A percentile compares a stretch with the other conserved stretches of the same genome.
These are phyloP conservation scores for Hibiscus mutabilis DNA, from an alignment of 345 rosid species.

Conservation along the genomic window DNA sequence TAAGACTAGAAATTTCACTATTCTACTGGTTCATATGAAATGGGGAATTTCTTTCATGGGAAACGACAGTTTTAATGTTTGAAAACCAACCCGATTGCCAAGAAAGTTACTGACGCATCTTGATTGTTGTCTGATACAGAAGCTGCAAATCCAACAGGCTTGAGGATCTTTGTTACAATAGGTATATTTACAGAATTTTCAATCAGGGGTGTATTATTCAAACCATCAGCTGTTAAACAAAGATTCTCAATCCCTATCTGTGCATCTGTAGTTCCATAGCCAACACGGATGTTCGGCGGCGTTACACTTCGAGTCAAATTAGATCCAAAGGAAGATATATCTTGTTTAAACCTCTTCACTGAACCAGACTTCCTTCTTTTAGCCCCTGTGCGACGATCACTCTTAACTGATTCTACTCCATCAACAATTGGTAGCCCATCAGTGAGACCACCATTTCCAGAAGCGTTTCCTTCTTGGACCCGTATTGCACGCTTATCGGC, in stretches of 20 bases:
- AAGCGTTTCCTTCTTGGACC: slow-evolving; percentile 40
- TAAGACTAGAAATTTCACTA: too few relatives aligned
- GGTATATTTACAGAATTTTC: slow-evolving; percentile 39
- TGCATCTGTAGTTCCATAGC: slow-evolving; percentile 34
- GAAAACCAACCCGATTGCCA: slow-evolving; percentile 64
- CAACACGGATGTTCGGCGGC: slow-evolving; percentile 19
- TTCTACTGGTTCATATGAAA: background rate
- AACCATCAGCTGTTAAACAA: slow-evolving; percentile 26
- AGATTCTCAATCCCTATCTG: slow-evolving; percentile 41
- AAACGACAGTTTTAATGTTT: background rate
- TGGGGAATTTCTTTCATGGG: background rate
- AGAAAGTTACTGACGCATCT: slow-evolving; percentile 70
- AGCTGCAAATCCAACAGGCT: slow-evolving; percentile 64
- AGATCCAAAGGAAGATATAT: slow-evolving; percentile 28
- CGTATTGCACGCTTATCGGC: slow-evolving; percentile 36
- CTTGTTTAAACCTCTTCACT: slow-evolving; percentile 91
- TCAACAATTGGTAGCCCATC: slow-evolving; percentile 43
- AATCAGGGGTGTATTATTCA: slow-evolving; percentile 25
- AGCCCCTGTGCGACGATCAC: slow-evolving; percentile 64
- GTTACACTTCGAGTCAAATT: slow-evolving; percentile 23
- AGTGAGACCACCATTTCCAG: slow-evolving; percentile 36
- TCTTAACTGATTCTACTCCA: slow-evolving; percentile 33
- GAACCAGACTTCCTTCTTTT: slow-evolving; percentile 88
- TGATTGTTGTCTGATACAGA: slow-evolving; percentile 53
- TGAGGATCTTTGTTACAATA: slow-evolving; percentile 55